These are phyloP conservation scores for Capsella rubella DNA, from an alignment of 441 rosid genomes.

Conservation along the genomic window DNA sequence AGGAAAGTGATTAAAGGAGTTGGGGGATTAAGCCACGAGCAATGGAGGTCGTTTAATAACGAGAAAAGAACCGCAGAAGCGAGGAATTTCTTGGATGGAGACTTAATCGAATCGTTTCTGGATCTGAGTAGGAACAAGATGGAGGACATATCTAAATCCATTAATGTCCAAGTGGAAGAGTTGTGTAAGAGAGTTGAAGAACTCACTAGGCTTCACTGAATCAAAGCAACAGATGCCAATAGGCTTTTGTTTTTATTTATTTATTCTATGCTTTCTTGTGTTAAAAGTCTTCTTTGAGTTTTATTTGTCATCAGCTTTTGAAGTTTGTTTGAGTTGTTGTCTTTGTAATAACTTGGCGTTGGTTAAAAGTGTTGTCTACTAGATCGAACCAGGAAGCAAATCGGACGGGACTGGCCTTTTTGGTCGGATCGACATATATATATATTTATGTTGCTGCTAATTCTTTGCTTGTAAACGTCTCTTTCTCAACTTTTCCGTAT, in stretches of 20 bases:
- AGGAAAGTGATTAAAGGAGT: slow-evolving; percentile 95
- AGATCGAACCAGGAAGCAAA: background rate
- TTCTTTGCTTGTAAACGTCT: slow-evolving; percentile 42
- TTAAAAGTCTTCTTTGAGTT: slow-evolving; percentile 27
- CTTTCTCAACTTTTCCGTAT: slow-evolving; percentile 36
- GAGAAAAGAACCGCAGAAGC: slow-evolving; percentile 89
- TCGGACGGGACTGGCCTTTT: background rate
- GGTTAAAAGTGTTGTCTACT: slow-evolving; percentile 6
- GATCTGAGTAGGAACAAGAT: slow-evolving; percentile 83
- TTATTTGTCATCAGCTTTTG: slow-evolving; percentile 19
- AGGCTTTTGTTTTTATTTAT: background rate
- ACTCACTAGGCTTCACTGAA: slow-evolving; percentile 92
- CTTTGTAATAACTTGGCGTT: slow-evolving; percentile 12
- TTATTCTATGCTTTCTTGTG: slow-evolving; percentile 15
- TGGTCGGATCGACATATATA: background rate
- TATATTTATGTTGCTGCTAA: slow-evolving; percentile 2
- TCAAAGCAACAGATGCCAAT: slow-evolving; percentile 14
- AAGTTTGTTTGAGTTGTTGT: slow-evolving; percentile 26
- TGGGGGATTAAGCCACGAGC: slow-evolving; percentile 95
- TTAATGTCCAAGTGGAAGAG: slow-evolving; percentile 84
- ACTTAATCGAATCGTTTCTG: slow-evolving; percentile 87
- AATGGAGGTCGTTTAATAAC: slow-evolving; percentile 93
- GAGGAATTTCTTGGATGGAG: slow-evolving; percentile 89
- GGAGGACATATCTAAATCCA: slow-evolving; percentile 83
- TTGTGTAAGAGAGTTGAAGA: slow-evolving; percentile 94